These are phyloP conservation scores for Blastobotrys buckinghamii DNA, from an alignment of 1,139 yeast genomes.

Conservation along the genomic window DNA sequence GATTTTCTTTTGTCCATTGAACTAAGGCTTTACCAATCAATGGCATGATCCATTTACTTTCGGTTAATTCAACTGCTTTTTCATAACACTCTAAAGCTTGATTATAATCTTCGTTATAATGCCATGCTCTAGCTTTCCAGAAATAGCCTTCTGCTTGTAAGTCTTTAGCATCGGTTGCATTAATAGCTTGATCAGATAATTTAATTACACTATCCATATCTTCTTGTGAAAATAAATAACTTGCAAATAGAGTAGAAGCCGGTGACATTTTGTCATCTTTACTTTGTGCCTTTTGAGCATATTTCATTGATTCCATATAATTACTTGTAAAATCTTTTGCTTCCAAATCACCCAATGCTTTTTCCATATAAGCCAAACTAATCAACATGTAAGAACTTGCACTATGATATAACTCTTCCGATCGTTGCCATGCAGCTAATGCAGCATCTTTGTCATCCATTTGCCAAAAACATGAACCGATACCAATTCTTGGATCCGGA, in stretches of 20 bases:
- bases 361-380: conserved; percentile 63
- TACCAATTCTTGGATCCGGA: conserved; percentile 94
- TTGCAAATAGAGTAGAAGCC: conserved; percentile 43
- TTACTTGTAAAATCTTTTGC: conserved; percentile 27
- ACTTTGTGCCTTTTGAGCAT: conserved; percentile 36
- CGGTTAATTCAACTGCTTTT: conserved; percentile 36
- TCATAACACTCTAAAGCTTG: conserved; percentile 70
- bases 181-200: conserved; percentile 48
- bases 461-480: conserved; percentile 92
- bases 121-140: conserved; percentile 81
- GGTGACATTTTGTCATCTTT: conserved; percentile 35
- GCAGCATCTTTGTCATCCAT: conserved; percentile 77
- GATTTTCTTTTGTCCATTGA: conserved; percentile 63
- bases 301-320: conserved; percentile 34
- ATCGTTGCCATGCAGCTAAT: conserved; percentile 72
- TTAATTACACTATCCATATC: conserved; percentile 53
- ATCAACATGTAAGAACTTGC: conserved; percentile 61
- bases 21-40: conserved; percentile 84
- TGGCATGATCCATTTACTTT: conserved; percentile 47
- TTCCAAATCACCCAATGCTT: conserved; percentile 41
- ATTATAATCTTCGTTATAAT: conserved; percentile 51
- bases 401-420: conserved; percentile 57
- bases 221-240: conserved; percentile 55
- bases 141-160: conserved; percentile 72
- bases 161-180: conserved; percentile 35